Conservation (phyloP, 2,329 filamentous ascomycete genomes). For the Emericellopsis atlantica region DNA sequence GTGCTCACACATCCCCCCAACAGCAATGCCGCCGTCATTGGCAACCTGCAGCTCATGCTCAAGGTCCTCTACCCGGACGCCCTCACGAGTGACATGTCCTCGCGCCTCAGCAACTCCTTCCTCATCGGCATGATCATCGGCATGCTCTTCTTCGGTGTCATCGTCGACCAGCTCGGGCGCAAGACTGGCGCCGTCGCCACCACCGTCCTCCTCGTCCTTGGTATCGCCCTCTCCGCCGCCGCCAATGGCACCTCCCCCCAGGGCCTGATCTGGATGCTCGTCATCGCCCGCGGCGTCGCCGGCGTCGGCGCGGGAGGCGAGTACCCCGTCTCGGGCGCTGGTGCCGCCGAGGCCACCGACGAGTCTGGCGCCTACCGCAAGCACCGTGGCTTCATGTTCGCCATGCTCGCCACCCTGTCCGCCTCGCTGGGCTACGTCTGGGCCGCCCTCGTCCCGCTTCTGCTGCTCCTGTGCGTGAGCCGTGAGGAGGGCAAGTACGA, state of each 20-base stretch:
- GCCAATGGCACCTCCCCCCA: conserved; percentile 21
- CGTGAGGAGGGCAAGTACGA: conserved; percentile 25
- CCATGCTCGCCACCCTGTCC: conserved; percentile 39
- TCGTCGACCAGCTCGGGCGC: conserved; percentile 36
- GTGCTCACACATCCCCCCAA: background rate
- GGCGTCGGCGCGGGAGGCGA: conserved; percentile 33
- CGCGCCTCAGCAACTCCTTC: conserved; percentile 40
- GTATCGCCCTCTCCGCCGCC: conserved; percentile 31
- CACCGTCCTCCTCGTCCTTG: conserved; percentile 31
- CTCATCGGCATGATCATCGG: conserved; percentile 43
- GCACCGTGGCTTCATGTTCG: conserved; percentile 40
- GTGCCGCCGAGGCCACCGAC: conserved; percentile 40
- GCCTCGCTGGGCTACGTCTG: conserved; percentile 37
- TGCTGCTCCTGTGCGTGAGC: conserved; percentile 35
- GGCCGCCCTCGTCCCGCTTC: conserved; percentile 32
- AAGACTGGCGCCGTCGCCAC: conserved; percentile 32
- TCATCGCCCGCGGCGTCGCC: conserved; percentile 24
- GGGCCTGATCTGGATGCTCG: conserved; percentile 38
- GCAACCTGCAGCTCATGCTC: conserved; percentile 28
- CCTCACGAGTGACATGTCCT: conserved; percentile 29
- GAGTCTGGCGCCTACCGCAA: conserved; percentile 29
- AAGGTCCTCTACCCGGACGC: conserved; percentile 26
- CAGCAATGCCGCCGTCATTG: conserved; percentile 29
- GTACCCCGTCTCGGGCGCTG: conserved; percentile 36
- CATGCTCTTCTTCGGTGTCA: conserved; percentile 38